phyloP scores from a whole-genome alignment of 179 eudicot species.

The Pouteria campechiana region DNA sequence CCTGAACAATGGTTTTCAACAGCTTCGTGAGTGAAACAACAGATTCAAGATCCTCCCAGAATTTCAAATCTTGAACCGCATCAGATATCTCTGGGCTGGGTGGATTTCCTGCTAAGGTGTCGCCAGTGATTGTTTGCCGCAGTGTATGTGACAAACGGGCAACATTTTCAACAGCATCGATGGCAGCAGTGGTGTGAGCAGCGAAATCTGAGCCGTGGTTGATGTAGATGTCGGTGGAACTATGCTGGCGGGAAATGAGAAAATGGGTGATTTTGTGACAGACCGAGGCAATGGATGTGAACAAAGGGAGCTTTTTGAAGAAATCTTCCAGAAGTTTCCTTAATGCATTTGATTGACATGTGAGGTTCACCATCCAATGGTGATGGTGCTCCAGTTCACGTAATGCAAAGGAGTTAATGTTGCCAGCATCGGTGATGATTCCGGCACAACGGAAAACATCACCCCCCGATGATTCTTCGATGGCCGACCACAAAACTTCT shows the following conservation, averaged over 20 bases:
- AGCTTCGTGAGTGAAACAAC: conserved; percentile 49
- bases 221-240: conserved; percentile 48
- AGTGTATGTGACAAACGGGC: no score
- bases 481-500: conserved; percentile 61
- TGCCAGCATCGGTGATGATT: conserved; percentile 71
- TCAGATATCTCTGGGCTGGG: conserved; percentile 51
- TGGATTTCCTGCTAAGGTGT: conserved; percentile 49
- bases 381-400: conserved; percentile 58
- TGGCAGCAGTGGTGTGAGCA: no score
- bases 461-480: conserved; percentile 47
- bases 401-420: conserved; percentile 55
- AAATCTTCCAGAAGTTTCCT: conserved; percentile 64
- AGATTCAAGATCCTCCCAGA: conserved; percentile 81
- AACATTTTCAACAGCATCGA: no score
- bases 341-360: conserved; percentile 65
- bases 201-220: no score
- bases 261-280: conserved; percentile 55
- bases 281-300: conserved; percentile 39
- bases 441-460: conserved; percentile 62
- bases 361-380: conserved; percentile 77
- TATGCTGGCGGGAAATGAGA: conserved; percentile 39
- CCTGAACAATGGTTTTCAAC: conserved; percentile 48
- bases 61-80: conserved; percentile 51
- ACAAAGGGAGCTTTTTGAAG: conserved; percentile 57
- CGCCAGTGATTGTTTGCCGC: no score